Evolutionary conservation across 768 basidiomycete species (phyloP), one percentile per base, ranked within the genome.

Genomic region (Boletus rubescentipes): DNA sequence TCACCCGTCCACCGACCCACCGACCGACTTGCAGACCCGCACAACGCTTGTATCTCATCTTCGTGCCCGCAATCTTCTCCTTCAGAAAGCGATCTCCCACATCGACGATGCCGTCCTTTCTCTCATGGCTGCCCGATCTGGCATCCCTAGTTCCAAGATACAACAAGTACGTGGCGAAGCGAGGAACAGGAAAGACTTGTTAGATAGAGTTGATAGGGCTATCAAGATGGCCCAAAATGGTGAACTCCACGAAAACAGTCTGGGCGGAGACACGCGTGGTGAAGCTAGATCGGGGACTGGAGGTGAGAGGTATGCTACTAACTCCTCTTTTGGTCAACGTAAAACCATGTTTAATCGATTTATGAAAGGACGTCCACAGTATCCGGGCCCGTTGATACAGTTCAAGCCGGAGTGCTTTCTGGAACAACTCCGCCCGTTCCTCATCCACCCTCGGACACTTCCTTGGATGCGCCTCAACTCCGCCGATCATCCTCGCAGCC

Each of bases 91-190:
- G 51, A 68, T 68, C 51, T 62, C 67, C 47, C 67, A 59, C 35
- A 67, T 68, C n/a, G 67, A 68, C 41, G 63, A 69, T 58, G 67
- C 66, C 11, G 63, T 68, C 36, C 68, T 67, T 32, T 58, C 61
- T 50, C 47, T 68, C 4, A 58, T 68, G 63, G 67, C 67, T 39
- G 67, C 67, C 49, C 57, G 68, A 70, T 68, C 68, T 10, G 68
- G 66, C 35, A 65, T 70, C 31, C 66, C 67, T 6, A 68, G 51
- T 52, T 61, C 66, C 47, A 70, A 61, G 37, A 68, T 67, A 38
- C 66, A 69, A 34, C 62, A 70, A 48, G 65, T 70, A 20, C 65
- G 65, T 30, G 61, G 57, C 10, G 68, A 66, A 59, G 67, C 67
- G 45, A 68, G 61, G 59, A 66, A 45, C 53, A 70, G 67, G 45